Evolutionary conservation across 164 flowering plant species (phyloP).

Genomic region (Litsea cubeba): DNA sequence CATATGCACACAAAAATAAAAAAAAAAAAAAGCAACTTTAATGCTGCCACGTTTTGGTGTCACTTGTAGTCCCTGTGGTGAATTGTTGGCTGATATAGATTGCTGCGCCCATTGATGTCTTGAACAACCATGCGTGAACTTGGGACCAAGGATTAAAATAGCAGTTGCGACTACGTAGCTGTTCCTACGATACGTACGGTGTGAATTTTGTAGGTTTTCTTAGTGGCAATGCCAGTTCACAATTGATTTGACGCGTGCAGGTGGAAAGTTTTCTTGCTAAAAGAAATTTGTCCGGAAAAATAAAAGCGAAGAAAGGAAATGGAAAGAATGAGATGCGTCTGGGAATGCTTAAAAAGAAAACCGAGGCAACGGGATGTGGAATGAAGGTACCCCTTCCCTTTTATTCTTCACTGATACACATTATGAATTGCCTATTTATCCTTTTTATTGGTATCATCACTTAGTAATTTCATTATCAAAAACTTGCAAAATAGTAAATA

Average conservation of each 20-base stretch:
- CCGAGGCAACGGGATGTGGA: constrained; percentile 58
- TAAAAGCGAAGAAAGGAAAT: constrained; percentile 33
- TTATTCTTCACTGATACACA: background rate
- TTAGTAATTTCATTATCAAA: background rate
- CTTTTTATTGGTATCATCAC: background rate
- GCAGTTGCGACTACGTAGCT: too few relatives aligned
- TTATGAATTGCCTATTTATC: background rate
- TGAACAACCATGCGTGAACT: too few relatives aligned
- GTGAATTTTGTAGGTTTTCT: background rate
- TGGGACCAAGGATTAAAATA: too few relatives aligned
- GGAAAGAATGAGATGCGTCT: constrained; percentile 35
- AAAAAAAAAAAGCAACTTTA: too few relatives aligned
- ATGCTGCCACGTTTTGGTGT: too few relatives aligned
- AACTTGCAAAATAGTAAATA: background rate
- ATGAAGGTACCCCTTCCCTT: constrained; percentile 36
- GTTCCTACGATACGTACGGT: too few relatives aligned
- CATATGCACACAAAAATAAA: too few relatives aligned
- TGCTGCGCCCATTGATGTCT: too few relatives aligned
- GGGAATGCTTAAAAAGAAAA: constrained; percentile 45
- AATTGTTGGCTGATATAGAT: too few relatives aligned
- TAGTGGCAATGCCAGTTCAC: background rate
- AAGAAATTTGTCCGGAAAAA: constrained; percentile 36
- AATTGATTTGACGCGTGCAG: constrained; percentile 23
- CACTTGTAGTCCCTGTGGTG: too few relatives aligned
- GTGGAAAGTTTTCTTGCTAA: constrained; percentile 40